A percentile compares a stretch with the other conserved stretches of the same genome.
Conservation (phyloP, 371 early-diverging fungal genomes). For the Mucor plumbeus region DNA sequence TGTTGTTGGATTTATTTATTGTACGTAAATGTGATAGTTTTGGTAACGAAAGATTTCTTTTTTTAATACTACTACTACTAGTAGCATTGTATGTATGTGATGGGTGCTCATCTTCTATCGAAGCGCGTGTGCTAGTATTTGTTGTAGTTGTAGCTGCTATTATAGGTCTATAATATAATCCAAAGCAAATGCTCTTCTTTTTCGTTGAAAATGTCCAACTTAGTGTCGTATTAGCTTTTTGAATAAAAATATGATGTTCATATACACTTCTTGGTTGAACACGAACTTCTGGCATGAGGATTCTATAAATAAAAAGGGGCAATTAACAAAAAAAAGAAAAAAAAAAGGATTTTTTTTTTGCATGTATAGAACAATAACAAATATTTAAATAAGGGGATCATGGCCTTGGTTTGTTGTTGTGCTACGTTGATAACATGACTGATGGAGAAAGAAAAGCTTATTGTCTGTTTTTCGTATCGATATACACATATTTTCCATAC, state of each 20-base stretch:
- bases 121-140: constrained; percentile 6
- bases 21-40: neutral
- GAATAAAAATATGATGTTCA: constrained; percentile 77
- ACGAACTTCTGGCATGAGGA: constrained; percentile 71
- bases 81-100: neutral
- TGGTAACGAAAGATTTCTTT: constrained; percentile 7
- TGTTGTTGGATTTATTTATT: neutral
- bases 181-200: constrained; percentile 87
- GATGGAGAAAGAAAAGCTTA: neutral
- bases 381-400: constrained; percentile 8
- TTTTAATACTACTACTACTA: neutral
- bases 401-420: constrained; percentile 9
- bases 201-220: constrained; percentile 89
- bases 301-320: neutral
- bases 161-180: constrained; percentile 57
- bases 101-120: constrained; percentile 6
- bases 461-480: too few relatives aligned
- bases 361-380: neutral
- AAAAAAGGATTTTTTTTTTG: neutral
- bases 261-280: constrained; percentile 78
- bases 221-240: constrained; percentile 68
- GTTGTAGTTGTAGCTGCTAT: neutral
- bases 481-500: too few relatives aligned
- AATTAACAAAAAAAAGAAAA: neutral
- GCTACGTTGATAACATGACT: constrained; percentile 5